phyloP scores from a whole-genome alignment of 345 rosid genomes.

The Firmiana major region DNA sequence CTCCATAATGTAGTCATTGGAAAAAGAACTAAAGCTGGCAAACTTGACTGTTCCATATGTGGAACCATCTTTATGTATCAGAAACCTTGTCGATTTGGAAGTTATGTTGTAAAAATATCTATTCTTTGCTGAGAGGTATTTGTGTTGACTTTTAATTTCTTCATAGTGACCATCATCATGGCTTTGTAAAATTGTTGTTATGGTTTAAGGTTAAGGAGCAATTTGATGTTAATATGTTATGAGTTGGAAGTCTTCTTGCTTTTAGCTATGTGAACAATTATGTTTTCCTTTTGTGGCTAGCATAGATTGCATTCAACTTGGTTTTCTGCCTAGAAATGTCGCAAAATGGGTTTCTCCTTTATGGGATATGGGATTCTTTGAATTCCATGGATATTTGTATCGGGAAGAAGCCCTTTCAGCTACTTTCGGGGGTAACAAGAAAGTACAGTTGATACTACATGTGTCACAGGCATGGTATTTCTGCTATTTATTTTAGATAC shows the following conservation, averaged over 20 bases:
- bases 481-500: constrained; percentile 19
- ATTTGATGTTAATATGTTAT: not conserved
- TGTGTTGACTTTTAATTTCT: not conserved
- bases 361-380: constrained; percentile 76
- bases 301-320: constrained; percentile 68
- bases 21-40: not conserved
- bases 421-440: constrained; percentile 64
- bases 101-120: not conserved
- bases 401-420: constrained; percentile 73
- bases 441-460: constrained; percentile 62
- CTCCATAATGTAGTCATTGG: not conserved
- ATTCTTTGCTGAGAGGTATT: not conserved
- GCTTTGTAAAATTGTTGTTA: not conserved
- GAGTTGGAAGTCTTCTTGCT: not conserved
- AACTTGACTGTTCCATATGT: not conserved
- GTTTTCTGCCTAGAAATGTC: constrained; percentile 73
- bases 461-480: constrained; percentile 60
- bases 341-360: constrained; percentile 93
- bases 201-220: not conserved
- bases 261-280: constrained; percentile 2
- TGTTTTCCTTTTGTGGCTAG: constrained; percentile 16
- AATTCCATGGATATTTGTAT: constrained; percentile 66
- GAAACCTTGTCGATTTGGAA: not conserved
- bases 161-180: not conserved
- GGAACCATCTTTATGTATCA: not conserved